Evolutionary conservation across 441 rosid genomes (phyloP), one percentile per base, ranked within the genome.

Genomic region (California macrophylla): DNA sequence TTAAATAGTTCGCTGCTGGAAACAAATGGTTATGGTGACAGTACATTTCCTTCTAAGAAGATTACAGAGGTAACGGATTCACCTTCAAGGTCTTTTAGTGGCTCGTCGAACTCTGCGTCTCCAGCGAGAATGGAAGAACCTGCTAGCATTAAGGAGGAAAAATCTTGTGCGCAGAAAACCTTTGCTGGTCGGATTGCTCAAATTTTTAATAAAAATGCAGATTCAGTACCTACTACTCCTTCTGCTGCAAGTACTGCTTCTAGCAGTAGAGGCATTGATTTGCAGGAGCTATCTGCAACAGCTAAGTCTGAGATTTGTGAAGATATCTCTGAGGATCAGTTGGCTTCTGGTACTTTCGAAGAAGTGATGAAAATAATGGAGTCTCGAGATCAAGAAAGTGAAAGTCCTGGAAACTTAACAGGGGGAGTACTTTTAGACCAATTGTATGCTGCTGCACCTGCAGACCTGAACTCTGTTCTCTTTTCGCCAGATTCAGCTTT

Each of bases 341-440:
- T 86, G 23, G 74, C 86, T 64, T 75, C 83, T 56, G 77, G 32
- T 75, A 79, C 86, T 50, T 93, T 91, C 70, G 86, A 82, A 73
- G 92, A 91, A 74, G 66, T 79, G 7, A 78, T 91, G 79, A 89
- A 82, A 79, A 75, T 66, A 3, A 72, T 88, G 88, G 88, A 85
- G 82, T 80, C 91, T 6, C 86, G 77, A 69, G 96, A 87, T 78
- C 83, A 74, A 67, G 93, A 76, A 62, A 76, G 66, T 72, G 98
- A 89, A 78, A 52, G 68, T 71, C 98, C 96, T 10, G 65, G 82
- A 71, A 83, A 82, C 82, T 79, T 94, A 75, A 78, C 97, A 0
- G 98, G 98, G 38, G 98, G 96, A 67, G 80, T 91, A 38, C 85
- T 94, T 72, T 69, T 91, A 6, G 97, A 94, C 25, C 93, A 91